Base-by-base conservation (phyloP, 2,329 filamentous ascomycete species). In the Penicillium decumbens region DNA sequence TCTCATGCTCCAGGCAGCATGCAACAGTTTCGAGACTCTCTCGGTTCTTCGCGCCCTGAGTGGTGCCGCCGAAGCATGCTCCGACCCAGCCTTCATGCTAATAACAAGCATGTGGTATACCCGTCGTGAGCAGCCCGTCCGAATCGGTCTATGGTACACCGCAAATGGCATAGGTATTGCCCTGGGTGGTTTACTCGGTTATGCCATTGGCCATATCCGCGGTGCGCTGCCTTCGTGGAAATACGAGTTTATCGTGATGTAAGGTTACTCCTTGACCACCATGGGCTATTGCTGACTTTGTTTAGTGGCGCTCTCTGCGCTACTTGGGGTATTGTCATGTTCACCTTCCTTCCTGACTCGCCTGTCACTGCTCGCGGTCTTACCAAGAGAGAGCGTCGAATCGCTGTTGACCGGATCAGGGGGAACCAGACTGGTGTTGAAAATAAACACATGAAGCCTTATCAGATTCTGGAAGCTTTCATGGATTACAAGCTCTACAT, bases 91-190 rank as follows among this genome's bases (percentile, higher is more conserved):
- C 0, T 82, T 85, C 51, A 82, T 85, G 73, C 66, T 86, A 1
- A 80, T 85, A 30, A 85, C 82, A 0, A 76, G 76, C 4, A 84
- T 84, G 81, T 87, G 81, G 77, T 81, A 84, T 57, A 84, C 81
- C 1, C 73, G 81, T 8, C 72, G 75, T 3, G 80, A 87, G 58
- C 83, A 86, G 57, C 81, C 83, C 0, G 72, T 80, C 2, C 72
- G 82, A 0, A 81, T 83, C 43, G 79, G 79, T 1, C 67, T 79
- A 0, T 84, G 80, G 80, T 83, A 80, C 59, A 75, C 76, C 0
- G 80, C 78, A 27, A 82, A 82, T 41, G 81, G 81, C 0, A 63
- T 82, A 6, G 80, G 79, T 1, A 80, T 82, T 29, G 80, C 81
- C 0, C 73, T 82, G 0, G 81, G 81, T 41, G 80, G 80, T 0